Base-by-base conservation (phyloP, 306 rosid genomes). In the Geum urbanum region DNA sequence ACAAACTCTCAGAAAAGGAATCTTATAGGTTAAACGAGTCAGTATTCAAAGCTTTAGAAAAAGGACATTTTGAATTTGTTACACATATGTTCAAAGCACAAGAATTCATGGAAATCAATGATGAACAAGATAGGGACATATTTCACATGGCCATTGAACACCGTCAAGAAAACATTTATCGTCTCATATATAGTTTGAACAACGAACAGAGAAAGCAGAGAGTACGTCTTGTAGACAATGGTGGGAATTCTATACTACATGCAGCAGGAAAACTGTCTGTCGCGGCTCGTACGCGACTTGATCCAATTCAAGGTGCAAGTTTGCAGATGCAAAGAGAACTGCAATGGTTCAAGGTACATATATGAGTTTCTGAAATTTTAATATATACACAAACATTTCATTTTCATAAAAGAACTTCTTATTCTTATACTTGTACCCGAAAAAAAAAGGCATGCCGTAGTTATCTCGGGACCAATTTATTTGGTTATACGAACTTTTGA, bases 1-100 rank as follows among this genome's bases (percentile, higher is more conserved):
- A 13, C 0, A 14, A 5, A 0, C 0, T 10, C 4, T 6, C 18
- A 27, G 0, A 0, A 4, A 18, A 0, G 3, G 20, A 58, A 5
- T 0, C 1, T 0, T 1, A 15, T 2, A 10, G 32, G 13, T 44
- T 27, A 4, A 32, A 2, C 14, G 1, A 0, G 12, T 58, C 64
- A 32, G 7, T 27, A 0, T 58, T 58, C 43, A 32, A 35, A 58
- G 63, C 63, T 32, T 13, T 11, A 2, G 63, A 6, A 24, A n/a
- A 5, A 13, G 63, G 44, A 2, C 41, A 27, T 35, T 1, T 35
- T 58, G 63, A 58, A 22, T 58, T 58, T 32, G 2, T 58, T 27
- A 32, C 0, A 0, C 19, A 14, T 12, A 27, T 58, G 43, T 35
- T 2, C 3, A 6, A 58, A 32, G 43, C 9, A 22, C 44, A 0